phyloP scores from a whole-genome alignment of 108 stramenopile genomes.

The Cyclostephanos tholiformis region DNA sequence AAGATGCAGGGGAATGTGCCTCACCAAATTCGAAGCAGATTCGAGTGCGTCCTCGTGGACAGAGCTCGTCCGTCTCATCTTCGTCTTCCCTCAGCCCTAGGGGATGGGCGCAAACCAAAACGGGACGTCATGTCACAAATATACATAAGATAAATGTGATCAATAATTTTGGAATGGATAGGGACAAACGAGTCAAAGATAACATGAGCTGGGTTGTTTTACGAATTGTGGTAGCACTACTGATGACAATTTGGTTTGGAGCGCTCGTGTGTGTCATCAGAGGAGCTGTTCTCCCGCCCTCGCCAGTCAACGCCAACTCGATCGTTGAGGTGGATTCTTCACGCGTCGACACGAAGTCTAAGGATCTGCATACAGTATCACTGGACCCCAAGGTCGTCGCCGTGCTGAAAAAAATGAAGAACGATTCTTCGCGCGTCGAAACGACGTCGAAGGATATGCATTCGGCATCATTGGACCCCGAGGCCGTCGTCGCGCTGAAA shows the following conservation, averaged over 20 bases:
- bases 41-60: slow-evolving; percentile 9
- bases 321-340: neutral
- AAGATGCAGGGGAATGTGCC: neutral
- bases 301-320: neutral
- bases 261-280: neutral
- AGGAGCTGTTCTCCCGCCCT: neutral
- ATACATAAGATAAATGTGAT: slow-evolving; percentile 9
- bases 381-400: too few relatives aligned
- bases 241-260: slow-evolving; percentile 7
- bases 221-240: neutral
- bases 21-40: neutral
- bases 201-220: neutral
- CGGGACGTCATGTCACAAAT: slow-evolving; percentile 5
- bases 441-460: too few relatives aligned
- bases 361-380: too few relatives aligned
- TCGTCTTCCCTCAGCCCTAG: neutral
- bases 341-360: neutral
- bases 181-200: neutral
- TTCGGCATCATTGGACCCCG: too few relatives aligned
- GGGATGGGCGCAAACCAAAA: neutral
- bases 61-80: neutral
- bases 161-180: slow-evolving; percentile 12
- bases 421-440: too few relatives aligned
- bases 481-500: too few relatives aligned
- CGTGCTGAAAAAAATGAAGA: too few relatives aligned